A percentile compares a stretch with the other conserved stretches of the same genome.
phyloP scores from a whole-genome alignment of 2,329 filamentous ascomycete species.

The Leptographium flavum region DNA sequence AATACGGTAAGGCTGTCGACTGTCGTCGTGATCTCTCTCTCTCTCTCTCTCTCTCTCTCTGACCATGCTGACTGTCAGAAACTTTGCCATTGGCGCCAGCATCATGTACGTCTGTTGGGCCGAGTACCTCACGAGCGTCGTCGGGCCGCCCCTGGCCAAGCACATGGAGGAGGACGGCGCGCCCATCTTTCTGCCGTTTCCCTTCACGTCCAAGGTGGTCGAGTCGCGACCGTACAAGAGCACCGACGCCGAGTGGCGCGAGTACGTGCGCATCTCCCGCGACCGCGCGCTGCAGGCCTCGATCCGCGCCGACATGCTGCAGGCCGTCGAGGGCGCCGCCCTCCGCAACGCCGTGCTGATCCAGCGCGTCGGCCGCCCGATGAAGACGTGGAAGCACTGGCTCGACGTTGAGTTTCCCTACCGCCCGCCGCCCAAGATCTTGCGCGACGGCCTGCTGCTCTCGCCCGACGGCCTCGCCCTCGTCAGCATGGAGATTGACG shows the following conservation, averaged over 20 bases:
- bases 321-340: slow-evolving; percentile 26
- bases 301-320: slow-evolving; percentile 32
- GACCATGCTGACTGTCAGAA: no score
- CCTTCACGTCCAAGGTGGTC: slow-evolving; percentile 38
- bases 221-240: slow-evolving; percentile 36
- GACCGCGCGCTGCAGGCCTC: slow-evolving; percentile 31
- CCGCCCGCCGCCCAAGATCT: slow-evolving; percentile 43
- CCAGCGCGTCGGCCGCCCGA: slow-evolving; percentile 29
- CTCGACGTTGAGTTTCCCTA: slow-evolving; percentile 47
- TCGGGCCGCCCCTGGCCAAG: slow-evolving; percentile 26
- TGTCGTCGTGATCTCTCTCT: no score
- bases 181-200: slow-evolving; percentile 45
- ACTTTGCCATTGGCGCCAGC: slow-evolving; percentile 8
- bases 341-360: slow-evolving; percentile 27
- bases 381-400: slow-evolving; percentile 39
- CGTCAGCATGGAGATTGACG: slow-evolving; percentile 9
- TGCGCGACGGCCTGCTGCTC: slow-evolving; percentile 30
- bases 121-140: slow-evolving; percentile 26
- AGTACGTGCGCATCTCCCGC: slow-evolving; percentile 43
- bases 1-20: no score
- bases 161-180: slow-evolving; percentile 17
- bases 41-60: background rate
- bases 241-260: slow-evolving; percentile 48
- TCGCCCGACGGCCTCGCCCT: slow-evolving; percentile 5
- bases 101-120: slow-evolving; percentile 11